Evolutionary conservation across 352 stramenopile species (phyloP).

Genomic region (Globisporangium apiculatum): DNA sequence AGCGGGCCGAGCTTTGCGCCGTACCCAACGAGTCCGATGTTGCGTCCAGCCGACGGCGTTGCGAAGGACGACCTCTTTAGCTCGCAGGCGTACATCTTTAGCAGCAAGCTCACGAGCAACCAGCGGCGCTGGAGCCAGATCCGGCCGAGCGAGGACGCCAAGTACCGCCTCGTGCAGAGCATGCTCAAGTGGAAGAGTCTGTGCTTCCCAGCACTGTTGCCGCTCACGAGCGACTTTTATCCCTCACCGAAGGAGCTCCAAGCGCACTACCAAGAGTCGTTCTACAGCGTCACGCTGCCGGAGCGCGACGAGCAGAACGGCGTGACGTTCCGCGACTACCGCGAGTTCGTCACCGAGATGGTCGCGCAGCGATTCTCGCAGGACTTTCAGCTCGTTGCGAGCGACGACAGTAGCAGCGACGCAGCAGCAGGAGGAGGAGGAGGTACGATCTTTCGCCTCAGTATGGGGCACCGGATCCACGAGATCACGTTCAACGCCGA

Average conservation of each 20-base stretch:
- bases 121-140: conserved; percentile 96
- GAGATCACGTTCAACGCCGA: conserved; percentile 85
- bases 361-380: conserved; percentile 75
- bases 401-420: conserved; percentile 26
- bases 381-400: conserved; percentile 84
- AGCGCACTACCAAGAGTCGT: conserved; percentile 78
- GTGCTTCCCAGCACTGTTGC: conserved; percentile 93
- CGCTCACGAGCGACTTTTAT: conserved; percentile 89
- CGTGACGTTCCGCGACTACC: conserved; percentile 63
- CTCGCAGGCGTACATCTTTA: conserved; percentile 67
- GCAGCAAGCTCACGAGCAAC: conserved; percentile 88
- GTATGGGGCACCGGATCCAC: conserved; percentile 86
- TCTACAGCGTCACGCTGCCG: conserved; percentile 79
- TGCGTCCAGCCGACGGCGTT: conserved; percentile 33
- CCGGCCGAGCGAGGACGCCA: conserved; percentile 43
- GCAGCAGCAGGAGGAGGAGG: no score
- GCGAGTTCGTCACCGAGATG: conserved; percentile 82
- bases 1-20: conserved; percentile 31
- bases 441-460: conserved; percentile 21
- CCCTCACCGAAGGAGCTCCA: conserved; percentile 71
- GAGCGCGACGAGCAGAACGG: conserved; percentile 59
- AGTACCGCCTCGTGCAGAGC: conserved; percentile 63
- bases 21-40: conserved; percentile 50
- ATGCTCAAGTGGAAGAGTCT: conserved; percentile 97
- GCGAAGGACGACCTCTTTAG: conserved; percentile 70